Percentiles rank a stretch among this genome's conserved stretches.
Evolutionary conservation across 441 rosid genomes (phyloP).

Genomic region (Euphorbia corollata): DNA sequence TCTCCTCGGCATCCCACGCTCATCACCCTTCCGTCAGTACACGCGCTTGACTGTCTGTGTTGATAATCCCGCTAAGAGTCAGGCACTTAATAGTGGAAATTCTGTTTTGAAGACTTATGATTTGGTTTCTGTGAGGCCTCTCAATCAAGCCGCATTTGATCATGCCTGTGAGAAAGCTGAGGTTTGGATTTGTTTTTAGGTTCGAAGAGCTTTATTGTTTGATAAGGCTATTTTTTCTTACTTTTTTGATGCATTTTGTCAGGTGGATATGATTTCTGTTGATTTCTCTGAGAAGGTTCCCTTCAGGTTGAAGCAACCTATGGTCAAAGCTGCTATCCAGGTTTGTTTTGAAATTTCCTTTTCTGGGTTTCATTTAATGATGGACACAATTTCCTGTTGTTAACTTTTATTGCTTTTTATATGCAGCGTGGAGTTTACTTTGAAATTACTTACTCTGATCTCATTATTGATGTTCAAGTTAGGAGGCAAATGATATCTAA

Average conservation of each 20-base stretch:
- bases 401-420: not conserved
- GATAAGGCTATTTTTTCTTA: not conserved
- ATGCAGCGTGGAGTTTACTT: slow-evolving; percentile 76
- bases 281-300: slow-evolving; percentile 56
- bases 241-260: not conserved
- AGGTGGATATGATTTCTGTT: slow-evolving; percentile 78
- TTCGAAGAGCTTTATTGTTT: not conserved
- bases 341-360: slow-evolving; percentile 29
- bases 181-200: slow-evolving; percentile 27
- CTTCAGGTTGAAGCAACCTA: slow-evolving; percentile 54
- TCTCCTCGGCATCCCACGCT: slow-evolving; percentile 51
- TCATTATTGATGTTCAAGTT: slow-evolving; percentile 50
- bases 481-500: slow-evolving; percentile 69
- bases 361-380: not conserved
- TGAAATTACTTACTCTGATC: slow-evolving; percentile 65
- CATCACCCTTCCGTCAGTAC: slow-evolving; percentile 84
- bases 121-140: slow-evolving; percentile 61
- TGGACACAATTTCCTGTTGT: not conserved
- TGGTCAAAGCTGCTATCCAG: slow-evolving; percentile 67
- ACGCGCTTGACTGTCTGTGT: slow-evolving; percentile 68
- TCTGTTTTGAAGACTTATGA: slow-evolving; percentile 66
- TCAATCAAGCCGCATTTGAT: slow-evolving; percentile 62
- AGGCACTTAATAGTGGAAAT: slow-evolving; percentile 59
- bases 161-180: slow-evolving; percentile 60
- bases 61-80: slow-evolving; percentile 48